Percentiles rank a stretch among this genome's conserved stretches.
phyloP scores from a whole-genome alignment of 179 eudicot species.

The Dionaea muscipula region DNA sequence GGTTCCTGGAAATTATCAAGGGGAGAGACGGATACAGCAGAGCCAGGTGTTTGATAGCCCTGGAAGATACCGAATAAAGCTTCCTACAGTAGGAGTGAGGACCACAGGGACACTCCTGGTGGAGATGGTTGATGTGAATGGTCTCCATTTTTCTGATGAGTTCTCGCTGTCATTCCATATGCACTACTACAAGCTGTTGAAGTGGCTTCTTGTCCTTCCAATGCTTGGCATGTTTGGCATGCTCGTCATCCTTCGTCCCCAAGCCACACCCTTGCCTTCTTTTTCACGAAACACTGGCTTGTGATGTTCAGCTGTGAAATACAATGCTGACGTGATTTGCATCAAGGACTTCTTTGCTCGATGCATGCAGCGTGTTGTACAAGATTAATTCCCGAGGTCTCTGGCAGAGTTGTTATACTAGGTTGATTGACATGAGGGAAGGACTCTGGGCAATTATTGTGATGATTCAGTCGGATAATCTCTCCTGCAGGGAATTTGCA shows the following conservation, averaged over 20 bases:
- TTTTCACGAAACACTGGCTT: conserved; percentile 78
- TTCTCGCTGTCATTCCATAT: conserved; percentile 82
- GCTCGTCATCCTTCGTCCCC: conserved; percentile 76
- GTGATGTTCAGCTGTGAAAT: conserved; percentile 18
- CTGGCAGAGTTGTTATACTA: too few relatives aligned
- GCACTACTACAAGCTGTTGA: conserved; percentile 80
- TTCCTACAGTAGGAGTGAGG: conserved; percentile 77
- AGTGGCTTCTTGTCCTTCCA: conserved; percentile 94
- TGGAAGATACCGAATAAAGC: conserved; percentile 67
- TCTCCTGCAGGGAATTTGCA: too few relatives aligned
- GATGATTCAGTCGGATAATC: too few relatives aligned
- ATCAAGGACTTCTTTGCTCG: too few relatives aligned
- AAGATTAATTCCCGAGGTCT: too few relatives aligned
- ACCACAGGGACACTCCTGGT: conserved; percentile 76
- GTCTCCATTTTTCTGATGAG: conserved; percentile 75
- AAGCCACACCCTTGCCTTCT: conserved; percentile 77
- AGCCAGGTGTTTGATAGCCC: conserved; percentile 44
- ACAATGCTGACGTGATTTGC: too few relatives aligned
- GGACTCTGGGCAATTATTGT: too few relatives aligned
- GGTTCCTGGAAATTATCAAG: conserved; percentile 98
- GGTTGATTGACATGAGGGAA: too few relatives aligned
- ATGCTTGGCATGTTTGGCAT: conserved; percentile 91
- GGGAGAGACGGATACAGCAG: conserved; percentile 73
- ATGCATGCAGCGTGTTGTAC: too few relatives aligned
- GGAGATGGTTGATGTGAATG: conserved; percentile 78